These are phyloP conservation scores for Globisporangium acanthophoron DNA, from an alignment of 352 stramenopile species.

Conservation along the genomic window DNA sequence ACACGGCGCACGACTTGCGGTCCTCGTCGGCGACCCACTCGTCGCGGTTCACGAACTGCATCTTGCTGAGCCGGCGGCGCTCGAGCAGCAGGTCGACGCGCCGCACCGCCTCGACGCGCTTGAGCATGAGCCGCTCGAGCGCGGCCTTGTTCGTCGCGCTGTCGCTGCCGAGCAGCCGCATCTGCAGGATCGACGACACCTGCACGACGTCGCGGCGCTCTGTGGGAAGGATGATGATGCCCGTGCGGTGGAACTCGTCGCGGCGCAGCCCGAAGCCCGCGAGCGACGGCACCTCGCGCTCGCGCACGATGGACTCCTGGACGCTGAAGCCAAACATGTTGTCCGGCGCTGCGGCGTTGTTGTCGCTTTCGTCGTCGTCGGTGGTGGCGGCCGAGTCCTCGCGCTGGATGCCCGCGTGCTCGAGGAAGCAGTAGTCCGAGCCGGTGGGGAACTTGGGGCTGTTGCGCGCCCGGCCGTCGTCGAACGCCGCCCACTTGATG, in stretches of 20 bases:
- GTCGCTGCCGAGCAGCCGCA: slow-evolving; percentile 27
- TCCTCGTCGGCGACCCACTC: slow-evolving; percentile 58
- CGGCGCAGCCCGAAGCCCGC: slow-evolving; percentile 46
- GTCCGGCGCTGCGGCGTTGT: neutral
- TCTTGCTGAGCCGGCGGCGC: slow-evolving; percentile 44
- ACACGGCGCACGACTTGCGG: slow-evolving; percentile 59
- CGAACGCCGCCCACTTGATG: slow-evolving; percentile 74
- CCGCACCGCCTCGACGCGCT: slow-evolving; percentile 36
- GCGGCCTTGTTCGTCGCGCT: slow-evolving; percentile 19
- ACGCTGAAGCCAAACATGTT: slow-evolving; percentile 55
- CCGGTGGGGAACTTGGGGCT: slow-evolving; percentile 23
- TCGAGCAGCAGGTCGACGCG: slow-evolving; percentile 52
- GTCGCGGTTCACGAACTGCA: slow-evolving; percentile 41
- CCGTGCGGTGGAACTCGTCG: slow-evolving; percentile 52
- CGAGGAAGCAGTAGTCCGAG: slow-evolving; percentile 78
- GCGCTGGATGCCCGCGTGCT: slow-evolving; percentile 50
- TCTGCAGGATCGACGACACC: slow-evolving; percentile 60
- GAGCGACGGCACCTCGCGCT: slow-evolving; percentile 53
- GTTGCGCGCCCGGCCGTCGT: slow-evolving; percentile 30
- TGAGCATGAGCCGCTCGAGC: slow-evolving; percentile 44
- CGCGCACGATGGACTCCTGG: slow-evolving; percentile 58
- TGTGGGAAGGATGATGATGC: slow-evolving; percentile 57
- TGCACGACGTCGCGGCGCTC: slow-evolving; percentile 55
- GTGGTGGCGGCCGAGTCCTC: slow-evolving; percentile 4
- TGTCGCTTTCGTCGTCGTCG: neutral